Percentiles rank a stretch among this genome's conserved stretches.
phyloP scores from a whole-genome alignment of 1,284 basidiomycete species.

The Marasmius sp. region DNA sequence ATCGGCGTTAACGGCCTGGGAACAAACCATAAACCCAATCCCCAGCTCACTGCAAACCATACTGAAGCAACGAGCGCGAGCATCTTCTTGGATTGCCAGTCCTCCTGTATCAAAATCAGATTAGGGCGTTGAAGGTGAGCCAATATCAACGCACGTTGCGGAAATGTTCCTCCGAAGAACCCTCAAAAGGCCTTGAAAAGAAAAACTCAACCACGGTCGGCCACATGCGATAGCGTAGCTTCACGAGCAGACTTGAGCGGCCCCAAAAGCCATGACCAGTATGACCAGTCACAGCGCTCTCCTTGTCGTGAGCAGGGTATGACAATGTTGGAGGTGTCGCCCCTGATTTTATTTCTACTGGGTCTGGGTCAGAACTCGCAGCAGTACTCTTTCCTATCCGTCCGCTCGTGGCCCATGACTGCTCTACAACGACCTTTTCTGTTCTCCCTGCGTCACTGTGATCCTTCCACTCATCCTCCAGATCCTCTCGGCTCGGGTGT shows the following conservation, averaged over 20 bases:
- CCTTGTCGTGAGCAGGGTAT: conserved; percentile 1
- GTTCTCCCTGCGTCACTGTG: conserved; percentile 2
- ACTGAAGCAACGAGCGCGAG: conserved; percentile 4
- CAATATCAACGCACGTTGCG: not conserved
- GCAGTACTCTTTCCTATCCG: conserved; percentile 3
- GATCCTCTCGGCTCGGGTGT: not conserved
- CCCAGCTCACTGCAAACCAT: conserved; percentile 8
- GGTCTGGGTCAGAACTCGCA: conserved; percentile 9
- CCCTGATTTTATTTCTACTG: conserved; percentile 8
- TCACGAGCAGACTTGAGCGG: not conserved
- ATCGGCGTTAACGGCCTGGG: conserved; percentile 9
- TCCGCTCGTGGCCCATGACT: conserved; percentile 6
- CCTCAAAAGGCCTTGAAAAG: conserved; percentile 10
- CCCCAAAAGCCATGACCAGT: not conserved
- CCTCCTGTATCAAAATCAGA: conserved; percentile 1
- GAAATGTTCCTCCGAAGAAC: conserved; percentile 6
- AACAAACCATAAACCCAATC: conserved; percentile 4
- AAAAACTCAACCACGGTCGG: conserved; percentile 7
- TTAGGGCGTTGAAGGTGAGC: not conserved
- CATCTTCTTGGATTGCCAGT: conserved; percentile 10
- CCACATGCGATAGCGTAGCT: not conserved
- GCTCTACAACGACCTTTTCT: conserved; percentile 12
- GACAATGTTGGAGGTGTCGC: not conserved
- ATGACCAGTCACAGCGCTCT: not conserved
- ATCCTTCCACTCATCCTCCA: not conserved